These are phyloP conservation scores for Serendipita sp. DNA, from an alignment of 768 basidiomycete species.

Conservation along the genomic window DNA sequence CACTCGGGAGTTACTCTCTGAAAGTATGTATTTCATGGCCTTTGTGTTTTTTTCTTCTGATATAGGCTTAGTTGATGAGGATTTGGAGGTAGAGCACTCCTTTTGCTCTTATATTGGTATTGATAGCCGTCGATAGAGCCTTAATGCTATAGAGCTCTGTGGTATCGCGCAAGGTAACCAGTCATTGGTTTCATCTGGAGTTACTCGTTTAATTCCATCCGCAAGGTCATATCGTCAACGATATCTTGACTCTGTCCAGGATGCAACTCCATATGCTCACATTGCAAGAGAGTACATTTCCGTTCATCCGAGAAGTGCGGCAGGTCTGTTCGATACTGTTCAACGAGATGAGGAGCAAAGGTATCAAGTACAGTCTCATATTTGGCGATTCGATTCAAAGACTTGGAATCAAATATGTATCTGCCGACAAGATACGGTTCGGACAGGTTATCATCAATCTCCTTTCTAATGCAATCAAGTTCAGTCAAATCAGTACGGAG, in stretches of 20 bases:
- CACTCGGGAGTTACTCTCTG: neutral
- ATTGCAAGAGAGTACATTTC: conserved; percentile 13
- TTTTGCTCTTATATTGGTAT: neutral
- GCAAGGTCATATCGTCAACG: conserved; percentile 20
- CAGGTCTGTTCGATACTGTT: conserved; percentile 22
- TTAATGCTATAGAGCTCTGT: conserved; percentile 25
- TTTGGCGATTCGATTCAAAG: conserved; percentile 19
- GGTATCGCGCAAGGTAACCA: conserved; percentile 5
- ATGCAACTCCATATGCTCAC: conserved; percentile 21
- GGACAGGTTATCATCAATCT: conserved; percentile 23
- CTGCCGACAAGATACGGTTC: conserved; percentile 23
- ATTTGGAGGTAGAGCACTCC: conserved; percentile 12
- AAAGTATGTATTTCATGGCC: neutral
- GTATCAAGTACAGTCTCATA: conserved; percentile 19
- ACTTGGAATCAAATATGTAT: conserved; percentile 17
- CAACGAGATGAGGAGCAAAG: conserved; percentile 23
- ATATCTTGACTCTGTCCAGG: conserved; percentile 24
- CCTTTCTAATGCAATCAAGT: conserved; percentile 22
- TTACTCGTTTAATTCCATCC: too few species aligned
- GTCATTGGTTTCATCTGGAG: neutral
- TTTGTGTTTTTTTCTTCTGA: neutral
- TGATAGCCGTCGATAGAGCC: conserved; percentile 13
- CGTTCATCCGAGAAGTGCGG: conserved; percentile 17
- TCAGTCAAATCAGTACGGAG: conserved; percentile 18
- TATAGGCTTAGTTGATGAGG: conserved; percentile 15